Evolutionary conservation across 306 rosid species (phyloP).

Genomic region (Gastrolobium bilobum): DNA sequence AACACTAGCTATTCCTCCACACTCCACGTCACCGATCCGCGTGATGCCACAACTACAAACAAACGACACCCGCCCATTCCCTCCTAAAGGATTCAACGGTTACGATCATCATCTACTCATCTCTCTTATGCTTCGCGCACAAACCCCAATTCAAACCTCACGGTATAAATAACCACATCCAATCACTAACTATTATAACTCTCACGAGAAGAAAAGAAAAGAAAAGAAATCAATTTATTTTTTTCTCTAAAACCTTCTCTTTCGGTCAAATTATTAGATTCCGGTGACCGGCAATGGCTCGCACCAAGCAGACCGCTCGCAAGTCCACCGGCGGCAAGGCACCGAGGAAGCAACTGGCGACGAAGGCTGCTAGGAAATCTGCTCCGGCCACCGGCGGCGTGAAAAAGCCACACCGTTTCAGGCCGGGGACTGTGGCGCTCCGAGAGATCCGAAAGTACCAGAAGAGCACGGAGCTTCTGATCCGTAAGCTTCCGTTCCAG

Average conservation of each 20-base stretch:
- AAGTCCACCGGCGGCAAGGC: conserved; percentile 68
- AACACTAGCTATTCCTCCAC: not conserved
- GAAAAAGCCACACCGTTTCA: conserved; percentile 63
- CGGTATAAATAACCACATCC: not conserved
- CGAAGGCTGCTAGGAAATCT: conserved; percentile 58
- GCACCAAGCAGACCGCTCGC: conserved; percentile 65
- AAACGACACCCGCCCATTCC: conserved; percentile 34
- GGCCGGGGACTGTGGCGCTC: conserved; percentile 62
- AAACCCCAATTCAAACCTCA: conserved; percentile 26
- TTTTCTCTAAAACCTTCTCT: too few relatives aligned
- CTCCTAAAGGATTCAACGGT: conserved; percentile 12
- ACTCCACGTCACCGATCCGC: conserved; percentile 55
- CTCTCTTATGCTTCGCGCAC: conserved; percentile 39
- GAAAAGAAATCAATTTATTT: too few relatives aligned
- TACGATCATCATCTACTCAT: not conserved
- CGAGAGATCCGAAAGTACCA: conserved; percentile 65
- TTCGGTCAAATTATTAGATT: too few relatives aligned
- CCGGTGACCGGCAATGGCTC: conserved; percentile 46
- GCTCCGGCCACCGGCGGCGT: conserved; percentile 66
- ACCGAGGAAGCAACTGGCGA: conserved; percentile 59
- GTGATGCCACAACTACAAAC: not conserved
- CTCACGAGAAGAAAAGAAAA: not conserved
- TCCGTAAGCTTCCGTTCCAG: conserved; percentile 60
- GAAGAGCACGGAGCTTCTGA: conserved; percentile 63
- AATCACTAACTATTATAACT: fast-evolving